phyloP scores from a whole-genome alignment of 768 basidiomycete species.

The Podaxis carcinomalis region DNA sequence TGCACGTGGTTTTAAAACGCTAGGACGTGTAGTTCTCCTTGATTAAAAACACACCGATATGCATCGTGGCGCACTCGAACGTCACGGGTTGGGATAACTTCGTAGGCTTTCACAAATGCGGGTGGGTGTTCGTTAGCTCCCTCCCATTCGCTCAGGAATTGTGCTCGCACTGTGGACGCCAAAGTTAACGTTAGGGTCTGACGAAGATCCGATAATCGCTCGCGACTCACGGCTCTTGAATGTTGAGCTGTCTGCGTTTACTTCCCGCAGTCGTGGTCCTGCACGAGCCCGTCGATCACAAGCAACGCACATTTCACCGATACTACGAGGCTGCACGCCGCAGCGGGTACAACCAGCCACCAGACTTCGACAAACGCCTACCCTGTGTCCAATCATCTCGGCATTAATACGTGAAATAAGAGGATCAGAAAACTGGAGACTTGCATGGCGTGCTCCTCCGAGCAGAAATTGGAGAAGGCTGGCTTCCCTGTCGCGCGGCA shows the following conservation, averaged over 20 bases:
- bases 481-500: conserved; percentile 50
- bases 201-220: conserved; percentile 1
- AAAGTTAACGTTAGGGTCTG: conserved; percentile 11
- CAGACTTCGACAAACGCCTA: conserved; percentile 46
- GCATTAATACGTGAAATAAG: conserved; percentile 4
- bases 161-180: conserved; percentile 33
- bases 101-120: conserved; percentile 52
- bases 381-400: conserved; percentile 27
- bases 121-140: conserved; percentile 28
- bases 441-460: conserved; percentile 55
- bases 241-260: conserved; percentile 38
- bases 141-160: conserved; percentile 57
- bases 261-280: conserved; percentile 43
- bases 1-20: background rate
- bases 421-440: conserved; percentile 16
- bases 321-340: conserved; percentile 39
- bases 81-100: conserved; percentile 41
- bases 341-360: conserved; percentile 49
- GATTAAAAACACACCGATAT: conserved; percentile 36
- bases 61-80: conserved; percentile 40
- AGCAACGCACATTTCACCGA: conserved; percentile 41
- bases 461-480: conserved; percentile 51
- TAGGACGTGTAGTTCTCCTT: background rate
- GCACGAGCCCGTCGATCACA: conserved; percentile 44
- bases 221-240: conserved; percentile 48